Evolutionary conservation across 208 protist genomes (phyloP), one percentile per base, ranked within the genome.

Genomic region (Trypanosoma cruzi): DNA sequence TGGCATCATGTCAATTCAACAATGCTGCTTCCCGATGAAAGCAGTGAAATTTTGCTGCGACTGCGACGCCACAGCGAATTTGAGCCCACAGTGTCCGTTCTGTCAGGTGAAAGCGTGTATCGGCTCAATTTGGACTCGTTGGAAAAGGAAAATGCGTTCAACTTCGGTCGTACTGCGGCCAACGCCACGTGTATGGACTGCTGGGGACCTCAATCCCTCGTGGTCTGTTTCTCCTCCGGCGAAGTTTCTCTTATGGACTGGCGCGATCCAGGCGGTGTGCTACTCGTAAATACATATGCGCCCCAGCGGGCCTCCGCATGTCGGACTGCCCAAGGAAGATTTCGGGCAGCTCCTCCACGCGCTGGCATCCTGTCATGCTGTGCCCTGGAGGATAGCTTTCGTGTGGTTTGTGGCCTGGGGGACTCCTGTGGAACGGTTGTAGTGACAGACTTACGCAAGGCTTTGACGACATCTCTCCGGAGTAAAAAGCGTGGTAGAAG

Each of bases 331-430:
- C 29, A 10, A 2, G 31, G 60, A 4, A 32, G 50, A 31, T 13
- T 29, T 34, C 46, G 7, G 16, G 29, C 11, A 13, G 14, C 55
- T 54, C 53, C 46, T 24, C 65, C 73, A 20, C 58, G 53, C 0
- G 79, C 79, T 0, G 82, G 84, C 4, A 68, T 94, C n/a, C 64
- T 92, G 60, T 90, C 84, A 2, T 94, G 85, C 67, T 86, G 82
- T 54, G 40, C 82, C 1, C 26, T 92, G 34, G 80, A 68, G 14
- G 80, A 84, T 48, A 79, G 54, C 56, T 87, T 82, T 42, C 89
- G 89, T 44, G 84, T 92, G 2, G 80, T 90, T 5, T 85, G 79
- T 40, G 84, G 86, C 7, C 72, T 94, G 14, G 85, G 76, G 18
- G 86, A 92, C 49, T 56, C 62, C 5, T 56, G 60, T 0, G 86